Evolutionary conservation across 805 yeast genomes (phyloP), one percentile per base, ranked within the genome.

Genomic region (Candida corydali): DNA sequence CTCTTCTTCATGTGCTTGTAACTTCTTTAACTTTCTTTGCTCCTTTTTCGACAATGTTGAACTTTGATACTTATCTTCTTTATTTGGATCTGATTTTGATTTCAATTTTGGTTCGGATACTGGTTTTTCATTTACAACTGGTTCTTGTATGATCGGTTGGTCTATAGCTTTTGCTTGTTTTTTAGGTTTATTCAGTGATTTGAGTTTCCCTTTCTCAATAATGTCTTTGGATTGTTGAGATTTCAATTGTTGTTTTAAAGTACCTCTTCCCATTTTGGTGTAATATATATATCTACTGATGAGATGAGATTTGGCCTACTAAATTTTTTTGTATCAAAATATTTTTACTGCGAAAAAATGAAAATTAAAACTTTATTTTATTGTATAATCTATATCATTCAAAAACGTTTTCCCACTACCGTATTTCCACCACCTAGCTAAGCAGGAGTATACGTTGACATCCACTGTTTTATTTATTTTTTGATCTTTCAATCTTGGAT

Each of bases 381-480:
- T 26, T 15, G 29, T 47, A 37, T 47, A 48, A 14, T 51, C 58
- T 14, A 53, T 48, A 37, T 72, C 80, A 41, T 74, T 73, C 24
- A 78, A 42, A 46, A 80, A 80, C 2, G 50, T 54, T 48, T 78
- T 80, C 1, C 86, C 84, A 2, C 76, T 65, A 8, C 84, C 82
- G 43, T 65, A 65, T 47, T 76, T 76, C 94, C 94, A 84, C 89
- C 89, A 84, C 42, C 79, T 68, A 22, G 76, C 66, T 31, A 84
- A 54, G 58, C 94, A 84, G 48, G 89, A 82, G 44, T 72, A 76
- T 4, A 74, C 54, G 41, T 68, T 52, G n/a, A 68, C 57, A 37
- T 69, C 67, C 42, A 75, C 63, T 15, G 60, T 40, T 18, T 46
- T 45, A 2, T 47, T 26, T 1, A 40, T 28, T 8, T 47, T 43